Evolutionary conservation across 2,329 filamentous ascomycete genomes (phyloP).

Genomic region (Exophiala spinifera): DNA sequence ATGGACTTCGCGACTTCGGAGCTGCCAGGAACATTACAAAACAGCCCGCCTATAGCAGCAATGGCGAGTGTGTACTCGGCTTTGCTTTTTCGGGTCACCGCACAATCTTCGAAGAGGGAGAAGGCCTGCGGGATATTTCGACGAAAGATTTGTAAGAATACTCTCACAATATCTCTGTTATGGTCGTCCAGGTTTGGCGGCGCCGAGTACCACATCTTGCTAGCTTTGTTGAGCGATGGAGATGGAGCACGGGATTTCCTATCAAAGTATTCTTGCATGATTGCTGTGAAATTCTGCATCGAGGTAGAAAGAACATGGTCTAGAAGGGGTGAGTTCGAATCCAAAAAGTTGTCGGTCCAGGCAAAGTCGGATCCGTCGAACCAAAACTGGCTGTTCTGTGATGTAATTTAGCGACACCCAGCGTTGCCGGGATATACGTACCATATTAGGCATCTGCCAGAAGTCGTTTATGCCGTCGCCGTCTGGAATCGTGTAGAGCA

Average conservation of each 20-base stretch:
- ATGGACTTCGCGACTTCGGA: constrained; percentile 14
- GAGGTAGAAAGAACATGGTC: constrained; percentile 13
- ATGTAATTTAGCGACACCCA: no score
- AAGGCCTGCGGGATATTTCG: constrained; percentile 12
- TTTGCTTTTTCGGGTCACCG: not conserved
- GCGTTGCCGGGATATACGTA: not conserved
- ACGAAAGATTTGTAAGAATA: constrained; percentile 8
- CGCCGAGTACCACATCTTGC: constrained; percentile 15
- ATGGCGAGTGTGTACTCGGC: constrained; percentile 10
- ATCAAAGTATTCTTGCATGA: constrained; percentile 21
- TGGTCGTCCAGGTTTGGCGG: constrained; percentile 13
- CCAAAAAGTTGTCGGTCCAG: constrained; percentile 6
- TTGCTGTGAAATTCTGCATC: constrained; percentile 8
- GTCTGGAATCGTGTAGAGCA: constrained; percentile 9
- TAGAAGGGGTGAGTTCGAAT: constrained; percentile 6
- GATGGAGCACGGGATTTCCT: constrained; percentile 14
- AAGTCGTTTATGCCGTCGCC: constrained; percentile 8
- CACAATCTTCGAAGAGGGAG: constrained; percentile 7
- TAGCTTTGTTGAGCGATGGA: constrained; percentile 10
- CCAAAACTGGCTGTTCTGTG: constrained; percentile 15
- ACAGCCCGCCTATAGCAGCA: constrained; percentile 16
- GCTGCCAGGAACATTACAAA: constrained; percentile 13
- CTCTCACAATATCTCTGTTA: constrained; percentile 10
- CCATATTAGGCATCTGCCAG: constrained; percentile 15
- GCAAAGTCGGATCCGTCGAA: constrained; percentile 13